Evolutionary conservation across 495 filamentous ascomycete species (phyloP).

Genomic region (Daldinia caldariorum): DNA sequence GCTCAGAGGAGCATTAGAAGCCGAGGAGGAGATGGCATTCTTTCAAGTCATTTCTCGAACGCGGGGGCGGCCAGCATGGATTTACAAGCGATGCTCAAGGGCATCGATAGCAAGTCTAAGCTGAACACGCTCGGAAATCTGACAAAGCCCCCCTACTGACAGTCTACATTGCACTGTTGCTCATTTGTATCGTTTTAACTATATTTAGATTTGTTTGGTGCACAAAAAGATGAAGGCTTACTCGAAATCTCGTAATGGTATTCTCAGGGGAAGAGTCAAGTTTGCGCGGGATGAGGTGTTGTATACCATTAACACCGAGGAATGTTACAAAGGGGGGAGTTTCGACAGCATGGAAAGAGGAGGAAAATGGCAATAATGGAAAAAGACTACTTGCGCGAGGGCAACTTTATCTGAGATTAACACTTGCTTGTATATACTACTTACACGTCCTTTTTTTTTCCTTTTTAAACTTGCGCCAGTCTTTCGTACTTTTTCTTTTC

Average conservation of each 20-base stretch:
- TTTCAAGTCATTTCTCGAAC: constrained; percentile 49
- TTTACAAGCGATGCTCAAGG: constrained; percentile 56
- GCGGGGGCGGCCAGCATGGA: constrained; percentile 52
- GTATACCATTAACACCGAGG: constrained; percentile 28
- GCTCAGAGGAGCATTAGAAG: constrained; percentile 53
- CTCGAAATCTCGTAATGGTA: constrained; percentile 22
- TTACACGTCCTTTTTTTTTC: constrained; percentile 13
- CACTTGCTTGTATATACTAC: constrained; percentile 42
- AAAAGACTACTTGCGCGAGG: constrained; percentile 25
- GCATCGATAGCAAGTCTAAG: constrained; percentile 57
- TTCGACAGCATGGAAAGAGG: constrained; percentile 22
- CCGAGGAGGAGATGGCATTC: constrained; percentile 49
- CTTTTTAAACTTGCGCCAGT: constrained; percentile 7
- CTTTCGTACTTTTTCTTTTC: constrained; percentile 6
- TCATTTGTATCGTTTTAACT: constrained; percentile 33
- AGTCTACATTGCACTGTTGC: constrained; percentile 22
- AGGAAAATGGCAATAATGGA: constrained; percentile 25
- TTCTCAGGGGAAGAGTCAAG: not conserved
- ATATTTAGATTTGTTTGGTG: constrained; percentile 3
- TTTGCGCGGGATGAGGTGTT: constrained; percentile 10
- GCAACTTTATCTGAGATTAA: constrained; percentile 38
- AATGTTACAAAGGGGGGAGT: constrained; percentile 15
- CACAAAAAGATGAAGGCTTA: constrained; percentile 2
- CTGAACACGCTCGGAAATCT: constrained; percentile 54
- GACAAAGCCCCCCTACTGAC: constrained; percentile 58